Percentiles rank a stretch among this genome's conserved stretches.
These are phyloP conservation scores for Ophiostoma angusticollis DNA, from an alignment of 2,329 filamentous ascomycete species.

Conservation along the genomic window DNA sequence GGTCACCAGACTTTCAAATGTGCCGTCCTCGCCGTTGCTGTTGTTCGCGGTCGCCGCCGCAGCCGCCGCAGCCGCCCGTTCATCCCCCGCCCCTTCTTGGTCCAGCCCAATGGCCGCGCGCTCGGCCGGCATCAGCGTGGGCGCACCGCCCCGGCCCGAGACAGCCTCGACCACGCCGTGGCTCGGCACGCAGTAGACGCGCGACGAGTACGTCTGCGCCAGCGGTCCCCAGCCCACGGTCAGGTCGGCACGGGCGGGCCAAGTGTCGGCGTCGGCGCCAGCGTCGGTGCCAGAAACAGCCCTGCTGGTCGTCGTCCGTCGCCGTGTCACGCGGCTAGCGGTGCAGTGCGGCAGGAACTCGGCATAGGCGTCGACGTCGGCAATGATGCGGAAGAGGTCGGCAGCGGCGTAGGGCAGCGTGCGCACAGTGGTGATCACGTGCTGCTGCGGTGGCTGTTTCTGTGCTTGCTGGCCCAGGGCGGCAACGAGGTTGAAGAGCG, in stretches of 20 bases:
- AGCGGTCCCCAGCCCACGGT: conserved; percentile 76
- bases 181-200: conserved; percentile 60
- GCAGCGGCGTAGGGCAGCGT: conserved; percentile 60
- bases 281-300: too few species aligned
- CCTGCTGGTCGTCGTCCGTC: conserved; percentile 32
- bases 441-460: conserved; percentile 23
- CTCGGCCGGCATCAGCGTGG: conserved; percentile 28
- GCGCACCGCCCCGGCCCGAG: conserved; percentile 33
- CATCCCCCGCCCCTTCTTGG: conserved; percentile 5
- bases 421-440: conserved; percentile 59
- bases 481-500: conserved; percentile 20
- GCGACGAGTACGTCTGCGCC: conserved; percentile 70
- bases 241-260: conserved; percentile 65
- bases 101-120: conserved; percentile 17
- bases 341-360: conserved; percentile 88
- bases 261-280: conserved; percentile 22
- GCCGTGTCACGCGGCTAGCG: conserved; percentile 58
- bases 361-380: conserved; percentile 75
- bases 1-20: conserved; percentile 58
- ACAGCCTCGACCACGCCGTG: conserved; percentile 60
- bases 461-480: conserved; percentile 5
- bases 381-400: conserved; percentile 71
- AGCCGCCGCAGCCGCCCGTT: conserved; percentile 6
- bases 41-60: too few species aligned
- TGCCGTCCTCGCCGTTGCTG: conserved; percentile 18